phyloP scores from a whole-genome alignment of 139 green algal species.

The Yamagishiella unicocca region DNA sequence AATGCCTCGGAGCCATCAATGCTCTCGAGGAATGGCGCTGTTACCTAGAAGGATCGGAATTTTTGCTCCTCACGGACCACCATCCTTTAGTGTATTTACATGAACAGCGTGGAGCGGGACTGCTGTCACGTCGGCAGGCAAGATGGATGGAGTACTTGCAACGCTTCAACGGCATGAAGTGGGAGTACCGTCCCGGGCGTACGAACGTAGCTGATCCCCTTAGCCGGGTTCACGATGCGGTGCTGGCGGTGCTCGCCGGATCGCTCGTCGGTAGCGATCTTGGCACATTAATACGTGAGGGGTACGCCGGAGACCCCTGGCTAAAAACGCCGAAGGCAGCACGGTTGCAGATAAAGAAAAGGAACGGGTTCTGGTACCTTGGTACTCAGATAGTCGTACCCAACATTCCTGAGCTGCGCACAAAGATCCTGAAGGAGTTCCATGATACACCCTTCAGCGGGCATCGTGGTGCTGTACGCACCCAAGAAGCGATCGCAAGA shows the following conservation, averaged over 20 bases:
- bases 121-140: slow-evolving; percentile 48
- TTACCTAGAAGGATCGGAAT: too few relatives aligned
- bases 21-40: too few relatives aligned
- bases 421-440: not conserved
- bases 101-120: slow-evolving; percentile 55
- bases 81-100: too few relatives aligned
- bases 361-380: not conserved
- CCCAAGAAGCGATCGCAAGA: not conserved
- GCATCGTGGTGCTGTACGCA: not conserved
- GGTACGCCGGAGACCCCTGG: not conserved
- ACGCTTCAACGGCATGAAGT: too few relatives aligned
- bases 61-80: too few relatives aligned
- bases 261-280: slow-evolving; percentile 46
- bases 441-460: not conserved
- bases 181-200: too few relatives aligned
- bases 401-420: not conserved
- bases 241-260: not conserved
- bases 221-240: too few relatives aligned
- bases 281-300: slow-evolving; percentile 48
- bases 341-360: slow-evolving; percentile 60
- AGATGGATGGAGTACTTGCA: not conserved
- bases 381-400: not conserved
- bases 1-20: too few relatives aligned
- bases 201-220: too few relatives aligned
- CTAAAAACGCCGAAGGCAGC: slow-evolving; percentile 40